These are phyloP conservation scores for Lentinula boryana DNA, from an alignment of 768 basidiomycete genomes.

Conservation along the genomic window DNA sequence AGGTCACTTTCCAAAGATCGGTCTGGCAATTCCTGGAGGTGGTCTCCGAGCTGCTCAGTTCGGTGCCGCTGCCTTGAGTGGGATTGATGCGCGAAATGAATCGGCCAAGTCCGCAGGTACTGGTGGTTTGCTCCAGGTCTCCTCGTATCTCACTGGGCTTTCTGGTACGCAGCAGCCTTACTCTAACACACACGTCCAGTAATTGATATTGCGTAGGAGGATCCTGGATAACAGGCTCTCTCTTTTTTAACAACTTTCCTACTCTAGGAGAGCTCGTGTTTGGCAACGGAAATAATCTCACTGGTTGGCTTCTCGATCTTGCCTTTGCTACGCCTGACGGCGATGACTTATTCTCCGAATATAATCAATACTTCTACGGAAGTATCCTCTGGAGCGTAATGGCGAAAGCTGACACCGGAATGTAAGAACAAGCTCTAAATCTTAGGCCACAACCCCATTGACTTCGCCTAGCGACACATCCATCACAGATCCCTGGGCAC, in stretches of 20 bases:
- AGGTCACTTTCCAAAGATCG: constrained; percentile 43
- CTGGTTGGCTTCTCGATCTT: constrained; percentile 57
- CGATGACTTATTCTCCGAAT: constrained; percentile 32
- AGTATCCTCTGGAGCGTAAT: constrained; percentile 50
- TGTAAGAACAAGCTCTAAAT: constrained; percentile 26
- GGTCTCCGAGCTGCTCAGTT: constrained; percentile 65
- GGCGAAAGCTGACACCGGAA: constrained; percentile 46
- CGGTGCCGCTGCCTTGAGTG: constrained; percentile 53
- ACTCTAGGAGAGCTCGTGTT: constrained; percentile 49
- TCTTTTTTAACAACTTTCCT: constrained; percentile 63
- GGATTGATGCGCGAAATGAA: constrained; percentile 55
- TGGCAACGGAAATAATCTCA: constrained; percentile 40
- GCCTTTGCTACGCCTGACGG: constrained; percentile 51
- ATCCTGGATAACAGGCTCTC: constrained; percentile 61
- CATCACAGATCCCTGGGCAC: constrained; percentile 58
- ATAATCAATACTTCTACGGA: constrained; percentile 50
- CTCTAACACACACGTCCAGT: not conserved
- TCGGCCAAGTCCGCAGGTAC: constrained; percentile 53
- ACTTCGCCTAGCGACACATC: constrained; percentile 47
- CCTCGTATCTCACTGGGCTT: constrained; percentile 61
- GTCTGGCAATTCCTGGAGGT: constrained; percentile 65
- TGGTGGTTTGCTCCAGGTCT: constrained; percentile 65
- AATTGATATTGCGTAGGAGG: constrained; percentile 35
- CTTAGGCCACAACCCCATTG: not conserved
- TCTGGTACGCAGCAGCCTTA: constrained; percentile 38